Conservation (phyloP, 371 early-diverging fungal genomes). For the Actinomortierella ambigua region DNA sequence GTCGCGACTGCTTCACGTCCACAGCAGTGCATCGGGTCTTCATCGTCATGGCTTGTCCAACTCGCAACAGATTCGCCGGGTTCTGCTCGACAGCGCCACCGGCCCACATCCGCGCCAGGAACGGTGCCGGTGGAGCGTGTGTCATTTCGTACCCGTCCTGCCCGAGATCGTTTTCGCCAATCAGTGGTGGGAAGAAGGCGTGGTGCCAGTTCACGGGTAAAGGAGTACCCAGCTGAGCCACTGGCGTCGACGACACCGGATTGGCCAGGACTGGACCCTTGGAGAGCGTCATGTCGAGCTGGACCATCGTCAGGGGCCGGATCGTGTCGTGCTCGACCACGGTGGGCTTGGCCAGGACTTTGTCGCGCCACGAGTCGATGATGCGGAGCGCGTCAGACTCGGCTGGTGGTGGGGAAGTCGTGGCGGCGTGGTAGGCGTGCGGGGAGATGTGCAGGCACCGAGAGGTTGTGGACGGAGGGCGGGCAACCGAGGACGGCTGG, state of each 20-base stretch:
- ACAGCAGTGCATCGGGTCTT: constrained; percentile 58
- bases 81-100: constrained; percentile 74
- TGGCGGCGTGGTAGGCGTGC: constrained; percentile 7
- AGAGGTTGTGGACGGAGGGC: constrained; percentile 1
- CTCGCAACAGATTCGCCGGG: constrained; percentile 58
- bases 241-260: constrained; percentile 46
- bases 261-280: constrained; percentile 45
- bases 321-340: constrained; percentile 37
- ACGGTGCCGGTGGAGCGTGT: constrained; percentile 80
- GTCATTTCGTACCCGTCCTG: constrained; percentile 80
- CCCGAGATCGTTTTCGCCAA: constrained; percentile 69
- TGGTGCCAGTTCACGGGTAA: constrained; percentile 82
- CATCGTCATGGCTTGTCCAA: constrained; percentile 67
- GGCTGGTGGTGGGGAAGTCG: constrained; percentile 9
- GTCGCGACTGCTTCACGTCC: constrained; percentile 53
- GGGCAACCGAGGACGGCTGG: neutral
- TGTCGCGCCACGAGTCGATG: constrained; percentile 24
- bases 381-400: constrained; percentile 9
- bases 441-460: constrained; percentile 9
- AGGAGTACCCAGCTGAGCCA: constrained; percentile 43
- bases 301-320: constrained; percentile 29
- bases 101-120: constrained; percentile 84
- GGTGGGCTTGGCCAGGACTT: constrained; percentile 28
- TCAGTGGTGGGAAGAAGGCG: constrained; percentile 76
- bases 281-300: constrained; percentile 42